Conservation (phyloP, 2,329 filamentous ascomycete species). For the Cladophialophora psammophila region DNA sequence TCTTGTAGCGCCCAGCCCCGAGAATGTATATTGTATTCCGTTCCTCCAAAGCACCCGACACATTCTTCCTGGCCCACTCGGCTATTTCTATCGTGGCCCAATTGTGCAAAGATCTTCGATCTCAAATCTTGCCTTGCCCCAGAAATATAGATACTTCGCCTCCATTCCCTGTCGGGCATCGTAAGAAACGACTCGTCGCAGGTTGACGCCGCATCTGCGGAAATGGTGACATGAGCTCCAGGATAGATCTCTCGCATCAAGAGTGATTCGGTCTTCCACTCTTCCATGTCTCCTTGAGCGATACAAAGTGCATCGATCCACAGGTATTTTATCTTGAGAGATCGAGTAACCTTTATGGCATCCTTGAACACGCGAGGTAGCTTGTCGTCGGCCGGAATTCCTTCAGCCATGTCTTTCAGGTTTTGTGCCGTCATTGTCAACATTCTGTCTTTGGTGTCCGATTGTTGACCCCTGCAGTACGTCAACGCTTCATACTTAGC, state of each 20-base stretch:
- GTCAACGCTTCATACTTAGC: neutral
- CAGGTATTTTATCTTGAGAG: neutral
- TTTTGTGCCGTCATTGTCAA: neutral
- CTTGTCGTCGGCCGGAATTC: neutral
- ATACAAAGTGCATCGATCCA: neutral
- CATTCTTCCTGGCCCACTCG: neutral
- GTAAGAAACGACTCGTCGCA: neutral
- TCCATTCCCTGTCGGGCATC: neutral
- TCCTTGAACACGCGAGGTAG: neutral
- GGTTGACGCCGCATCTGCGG: neutral
- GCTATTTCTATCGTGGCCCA: neutral
- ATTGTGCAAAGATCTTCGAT: neutral
- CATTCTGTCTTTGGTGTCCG: neutral
- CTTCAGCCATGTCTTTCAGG: neutral
- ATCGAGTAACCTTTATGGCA: neutral
- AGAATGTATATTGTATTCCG: neutral
- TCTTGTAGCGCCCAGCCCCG: conserved; percentile 3
- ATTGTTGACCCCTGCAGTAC: neutral
- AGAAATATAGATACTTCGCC: neutral
- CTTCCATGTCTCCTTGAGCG: neutral
- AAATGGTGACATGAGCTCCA: neutral
- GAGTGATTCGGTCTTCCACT: conserved; percentile 2
- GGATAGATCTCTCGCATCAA: neutral
- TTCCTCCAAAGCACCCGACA: neutral
- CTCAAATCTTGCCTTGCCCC: neutral